Evolutionary conservation across 441 rosid species (phyloP).

Genomic region (Raphanus hybrid): DNA sequence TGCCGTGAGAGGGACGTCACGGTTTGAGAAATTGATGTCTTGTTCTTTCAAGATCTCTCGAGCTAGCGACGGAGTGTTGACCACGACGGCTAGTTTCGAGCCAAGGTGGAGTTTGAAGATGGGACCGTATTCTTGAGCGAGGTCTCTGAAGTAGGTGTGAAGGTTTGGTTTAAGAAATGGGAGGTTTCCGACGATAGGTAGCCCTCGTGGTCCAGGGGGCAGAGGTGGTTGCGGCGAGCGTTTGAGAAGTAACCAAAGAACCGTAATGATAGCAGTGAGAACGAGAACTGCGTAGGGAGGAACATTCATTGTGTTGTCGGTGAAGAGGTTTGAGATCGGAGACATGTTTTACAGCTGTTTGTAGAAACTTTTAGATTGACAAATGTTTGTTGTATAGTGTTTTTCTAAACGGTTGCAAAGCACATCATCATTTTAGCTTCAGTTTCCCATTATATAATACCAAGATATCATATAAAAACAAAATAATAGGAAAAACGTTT

Average conservation of each 20-base stretch:
- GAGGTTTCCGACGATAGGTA: constrained; percentile 54
- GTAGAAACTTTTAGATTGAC: too few relatives aligned
- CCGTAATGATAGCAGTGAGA: constrained; percentile 26
- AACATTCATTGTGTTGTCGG: constrained; percentile 18
- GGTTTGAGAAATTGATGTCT: too few relatives aligned
- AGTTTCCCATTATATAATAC: too few relatives aligned
- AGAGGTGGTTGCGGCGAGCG: constrained; percentile 27
- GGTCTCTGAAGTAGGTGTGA: not conserved
- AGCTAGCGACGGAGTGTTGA: not conserved
- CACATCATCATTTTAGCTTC: too few relatives aligned
- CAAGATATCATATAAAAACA: too few relatives aligned
- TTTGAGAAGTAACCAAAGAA: constrained; percentile 41
- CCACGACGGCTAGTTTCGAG: not conserved
- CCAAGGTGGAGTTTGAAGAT: not conserved
- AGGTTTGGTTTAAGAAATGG: not conserved
- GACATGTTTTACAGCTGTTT: not conserved
- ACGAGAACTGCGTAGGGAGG: constrained; percentile 4
- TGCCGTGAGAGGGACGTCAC: too few relatives aligned
- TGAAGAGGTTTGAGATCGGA: not conserved
- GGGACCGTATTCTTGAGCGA: not conserved
- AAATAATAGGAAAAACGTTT: too few relatives aligned
- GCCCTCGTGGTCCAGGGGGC: constrained; percentile 61
- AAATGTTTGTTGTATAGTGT: too few relatives aligned
- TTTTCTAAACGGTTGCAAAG: too few relatives aligned
- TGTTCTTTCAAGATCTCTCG: not conserved